These are phyloP conservation scores for Metschnikowia sp. DNA, from an alignment of 805 yeast genomes.

Conservation along the genomic window DNA sequence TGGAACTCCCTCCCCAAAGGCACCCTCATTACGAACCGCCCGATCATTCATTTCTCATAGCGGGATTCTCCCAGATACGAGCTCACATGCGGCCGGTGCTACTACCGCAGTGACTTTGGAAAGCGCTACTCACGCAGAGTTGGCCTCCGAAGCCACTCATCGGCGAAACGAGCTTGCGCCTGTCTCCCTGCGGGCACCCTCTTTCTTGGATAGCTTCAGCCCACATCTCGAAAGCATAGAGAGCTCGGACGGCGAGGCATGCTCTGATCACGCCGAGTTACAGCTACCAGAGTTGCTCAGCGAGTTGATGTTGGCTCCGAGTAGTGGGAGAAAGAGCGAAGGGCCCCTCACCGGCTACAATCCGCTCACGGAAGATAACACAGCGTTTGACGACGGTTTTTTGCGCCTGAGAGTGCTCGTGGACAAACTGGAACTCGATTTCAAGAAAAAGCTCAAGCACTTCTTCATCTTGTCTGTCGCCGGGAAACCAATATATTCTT, in stretches of 20 bases:
- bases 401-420: conserved; percentile 10
- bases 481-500: conserved; percentile 83
- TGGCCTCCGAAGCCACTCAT: conserved; percentile 3
- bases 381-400: conserved; percentile 9
- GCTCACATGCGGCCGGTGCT: conserved; percentile 9
- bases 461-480: conserved; percentile 78
- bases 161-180: conserved; percentile 3
- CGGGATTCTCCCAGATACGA: conserved; percentile 1
- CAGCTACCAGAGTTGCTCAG: conserved; percentile 7
- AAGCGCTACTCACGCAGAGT: conserved; percentile 14
- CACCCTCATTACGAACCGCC: conserved; percentile 5
- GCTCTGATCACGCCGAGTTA: conserved; percentile 1
- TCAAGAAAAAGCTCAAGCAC: conserved; percentile 51
- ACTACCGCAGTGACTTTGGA: conserved; percentile 16
- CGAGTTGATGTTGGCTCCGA: conserved; percentile 7
- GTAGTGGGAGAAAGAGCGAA: neutral
- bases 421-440: conserved; percentile 19
- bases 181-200: neutral
- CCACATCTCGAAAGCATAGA: conserved; percentile 5
- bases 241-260: conserved; percentile 9
- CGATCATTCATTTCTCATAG: conserved; percentile 4
- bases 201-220: conserved; percentile 3
- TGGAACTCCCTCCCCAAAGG: neutral
- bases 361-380: conserved; percentile 10
- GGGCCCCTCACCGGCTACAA: conserved; percentile 1